Conservation (phyloP, 441 rosid species). For the Rhodomyrtus psidioides region DNA sequence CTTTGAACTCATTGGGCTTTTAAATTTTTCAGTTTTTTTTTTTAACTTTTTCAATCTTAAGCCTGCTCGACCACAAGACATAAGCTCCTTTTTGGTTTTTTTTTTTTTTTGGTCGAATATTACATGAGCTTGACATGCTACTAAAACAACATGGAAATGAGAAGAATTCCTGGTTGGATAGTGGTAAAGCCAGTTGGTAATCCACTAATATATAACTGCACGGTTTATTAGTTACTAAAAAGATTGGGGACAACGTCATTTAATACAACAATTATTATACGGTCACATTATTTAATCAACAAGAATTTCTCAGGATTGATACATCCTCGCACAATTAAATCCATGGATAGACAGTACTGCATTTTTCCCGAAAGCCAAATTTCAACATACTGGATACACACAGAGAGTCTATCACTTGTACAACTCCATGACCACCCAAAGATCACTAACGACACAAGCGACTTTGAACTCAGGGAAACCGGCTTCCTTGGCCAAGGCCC, state of each 20-base stretch:
- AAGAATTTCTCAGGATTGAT: not conserved
- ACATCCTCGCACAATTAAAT: not conserved
- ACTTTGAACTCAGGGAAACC: slow-evolving; percentile 15
- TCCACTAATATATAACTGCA: not conserved
- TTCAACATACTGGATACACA: too few species aligned
- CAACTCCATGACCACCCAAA: not conserved
- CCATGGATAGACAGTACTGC: too few species aligned
- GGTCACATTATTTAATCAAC: not conserved
- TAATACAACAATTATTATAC: not conserved
- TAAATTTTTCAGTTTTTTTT: too few species aligned
- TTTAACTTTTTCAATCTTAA: too few species aligned
- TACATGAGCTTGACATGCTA: not conserved
- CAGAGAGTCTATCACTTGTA: not conserved
- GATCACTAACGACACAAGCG: not conserved
- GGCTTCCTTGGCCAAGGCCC: slow-evolving; percentile 14
- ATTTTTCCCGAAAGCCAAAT: too few species aligned
- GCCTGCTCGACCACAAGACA: too few species aligned
- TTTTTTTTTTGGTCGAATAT: too few species aligned
- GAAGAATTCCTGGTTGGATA: not conserved
- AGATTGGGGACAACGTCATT: not conserved
- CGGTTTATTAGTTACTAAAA: not conserved
- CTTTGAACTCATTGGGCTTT: too few species aligned
- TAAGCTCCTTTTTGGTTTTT: too few species aligned
- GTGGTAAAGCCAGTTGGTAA: not conserved
- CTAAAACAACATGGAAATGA: not conserved